A percentile compares a stretch with the other conserved stretches of the same genome.
phyloP scores from a whole-genome alignment of 257 asterid genomes.

The Verbascum thapsus region DNA sequence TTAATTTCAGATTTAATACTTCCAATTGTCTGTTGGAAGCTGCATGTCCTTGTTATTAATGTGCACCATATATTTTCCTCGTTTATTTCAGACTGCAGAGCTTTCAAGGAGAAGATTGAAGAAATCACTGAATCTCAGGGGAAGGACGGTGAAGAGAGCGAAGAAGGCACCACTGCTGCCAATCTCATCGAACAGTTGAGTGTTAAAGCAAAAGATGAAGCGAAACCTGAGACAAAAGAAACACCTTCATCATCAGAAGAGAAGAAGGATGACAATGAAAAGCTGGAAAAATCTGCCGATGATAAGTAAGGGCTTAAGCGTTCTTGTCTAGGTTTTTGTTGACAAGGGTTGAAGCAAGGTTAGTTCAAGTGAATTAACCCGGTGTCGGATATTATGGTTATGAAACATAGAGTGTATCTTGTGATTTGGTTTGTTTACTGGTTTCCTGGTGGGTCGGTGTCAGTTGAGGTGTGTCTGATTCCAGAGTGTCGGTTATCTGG shows the following conservation, averaged over 20 bases:
- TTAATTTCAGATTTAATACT: too few relatives aligned
- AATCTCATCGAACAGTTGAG: constrained; percentile 58
- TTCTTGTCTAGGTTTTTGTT: constrained; percentile 33
- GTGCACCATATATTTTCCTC: background rate
- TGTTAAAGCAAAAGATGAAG: constrained; percentile 50
- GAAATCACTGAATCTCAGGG: constrained; percentile 60
- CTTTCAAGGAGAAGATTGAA: constrained; percentile 63
- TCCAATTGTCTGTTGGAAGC: background rate
- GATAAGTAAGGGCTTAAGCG: constrained; percentile 40
- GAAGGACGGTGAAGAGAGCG: constrained; percentile 39
- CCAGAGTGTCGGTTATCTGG: constrained; percentile 13
- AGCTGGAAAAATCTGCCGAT: constrained; percentile 35
- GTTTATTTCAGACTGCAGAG: constrained; percentile 58
- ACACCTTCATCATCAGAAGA: constrained; percentile 39
- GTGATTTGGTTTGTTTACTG: constrained; percentile 26
- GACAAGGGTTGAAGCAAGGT: constrained; percentile 39
- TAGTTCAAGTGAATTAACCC: constrained; percentile 37
- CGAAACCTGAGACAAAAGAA: constrained; percentile 45
- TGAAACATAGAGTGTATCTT: constrained; percentile 20
- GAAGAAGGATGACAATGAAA: constrained; percentile 38
- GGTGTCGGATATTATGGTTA: constrained; percentile 17
- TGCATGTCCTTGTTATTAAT: background rate
- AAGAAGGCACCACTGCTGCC: constrained; percentile 62
- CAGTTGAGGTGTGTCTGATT: constrained; percentile 30
- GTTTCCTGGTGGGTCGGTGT: constrained; percentile 29